Percentiles rank a stretch among this genome's conserved stretches.
Conservation (phyloP, 2,329 filamentous ascomycete species). For the Verticillium isaacii region DNA sequence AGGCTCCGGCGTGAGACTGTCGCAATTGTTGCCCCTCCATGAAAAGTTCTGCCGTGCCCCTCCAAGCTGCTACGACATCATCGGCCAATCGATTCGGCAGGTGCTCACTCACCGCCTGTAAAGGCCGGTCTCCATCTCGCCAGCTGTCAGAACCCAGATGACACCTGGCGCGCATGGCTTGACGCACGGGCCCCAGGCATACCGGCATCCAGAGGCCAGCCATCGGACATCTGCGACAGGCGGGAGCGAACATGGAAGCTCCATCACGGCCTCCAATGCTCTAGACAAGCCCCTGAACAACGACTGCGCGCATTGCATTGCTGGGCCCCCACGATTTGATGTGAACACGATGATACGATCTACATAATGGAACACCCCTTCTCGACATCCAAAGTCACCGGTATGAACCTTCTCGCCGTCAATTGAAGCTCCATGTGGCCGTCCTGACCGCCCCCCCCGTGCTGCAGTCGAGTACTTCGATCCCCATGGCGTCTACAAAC, state of each 20-base stretch:
- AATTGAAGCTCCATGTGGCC: not conserved
- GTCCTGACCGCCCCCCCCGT: conserved; percentile 10
- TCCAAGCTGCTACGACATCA: conserved; percentile 6
- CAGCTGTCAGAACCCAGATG: too few relatives aligned
- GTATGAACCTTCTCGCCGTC: conserved; percentile 33
- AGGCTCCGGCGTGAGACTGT: conserved; percentile 1
- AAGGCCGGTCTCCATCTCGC: too few relatives aligned
- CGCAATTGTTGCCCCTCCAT: conserved; percentile 8
- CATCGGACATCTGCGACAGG: not conserved
- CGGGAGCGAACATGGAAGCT: not conserved
- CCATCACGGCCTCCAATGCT: not conserved
- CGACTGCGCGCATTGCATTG: conserved; percentile 21
- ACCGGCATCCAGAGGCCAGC: too few relatives aligned
- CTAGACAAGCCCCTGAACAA: not conserved
- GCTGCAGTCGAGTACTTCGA: conserved; percentile 88
- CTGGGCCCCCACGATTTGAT: conserved; percentile 14
- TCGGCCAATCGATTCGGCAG: conserved; percentile 3
- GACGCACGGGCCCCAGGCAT: too few relatives aligned
- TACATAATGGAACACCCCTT: conserved; percentile 60
- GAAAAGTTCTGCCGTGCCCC: conserved; percentile 18
- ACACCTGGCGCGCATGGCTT: too few relatives aligned
- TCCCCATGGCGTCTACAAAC: conserved; percentile 80
- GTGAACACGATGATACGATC: conserved; percentile 13
- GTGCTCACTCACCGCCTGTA: not conserved
- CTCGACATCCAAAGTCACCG: conserved; percentile 73